Conservation (phyloP, 2,329 filamentous ascomycete species). For the Fusarium sp. region DNA sequence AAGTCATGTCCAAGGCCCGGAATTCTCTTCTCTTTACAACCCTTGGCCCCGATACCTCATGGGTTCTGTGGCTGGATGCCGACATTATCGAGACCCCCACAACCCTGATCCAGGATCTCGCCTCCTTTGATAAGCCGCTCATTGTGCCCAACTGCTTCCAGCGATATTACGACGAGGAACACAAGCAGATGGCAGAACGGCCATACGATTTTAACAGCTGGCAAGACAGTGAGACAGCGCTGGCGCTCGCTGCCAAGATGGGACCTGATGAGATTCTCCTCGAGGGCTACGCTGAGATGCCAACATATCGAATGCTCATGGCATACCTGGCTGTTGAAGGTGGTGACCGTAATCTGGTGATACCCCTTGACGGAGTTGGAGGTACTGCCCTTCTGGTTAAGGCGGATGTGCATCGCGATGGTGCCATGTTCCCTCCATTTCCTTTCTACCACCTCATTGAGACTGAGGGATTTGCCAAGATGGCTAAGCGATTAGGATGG, state of each 20-base stretch:
- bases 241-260: conserved; percentile 82
- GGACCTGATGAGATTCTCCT: conserved; percentile 91
- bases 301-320: conserved; percentile 93
- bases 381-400: conserved; percentile 94
- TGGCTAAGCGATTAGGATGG: conserved; percentile 92
- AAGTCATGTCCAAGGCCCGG: conserved; percentile 91
- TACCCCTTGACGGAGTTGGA: conserved; percentile 91
- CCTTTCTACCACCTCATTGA: conserved; percentile 97
- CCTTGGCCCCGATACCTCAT: conserved; percentile 88
- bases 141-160: conserved; percentile 98
- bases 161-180: conserved; percentile 77
- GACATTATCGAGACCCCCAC: conserved; percentile 92
- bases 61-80: conserved; percentile 96
- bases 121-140: conserved; percentile 86
- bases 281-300: conserved; percentile 93
- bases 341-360: conserved; percentile 70
- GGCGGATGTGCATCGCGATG: conserved; percentile 95
- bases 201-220: conserved; percentile 98
- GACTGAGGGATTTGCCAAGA: conserved; percentile 97
- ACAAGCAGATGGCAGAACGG: conserved; percentile 77
- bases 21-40: conserved; percentile 97
- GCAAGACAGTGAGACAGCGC: conserved; percentile 87
- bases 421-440: conserved; percentile 98
- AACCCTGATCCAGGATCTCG: conserved; percentile 90
- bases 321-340: conserved; percentile 77